Evolutionary conservation across 345 rosid species (phyloP).

Genomic region (Heritiera fomes): DNA sequence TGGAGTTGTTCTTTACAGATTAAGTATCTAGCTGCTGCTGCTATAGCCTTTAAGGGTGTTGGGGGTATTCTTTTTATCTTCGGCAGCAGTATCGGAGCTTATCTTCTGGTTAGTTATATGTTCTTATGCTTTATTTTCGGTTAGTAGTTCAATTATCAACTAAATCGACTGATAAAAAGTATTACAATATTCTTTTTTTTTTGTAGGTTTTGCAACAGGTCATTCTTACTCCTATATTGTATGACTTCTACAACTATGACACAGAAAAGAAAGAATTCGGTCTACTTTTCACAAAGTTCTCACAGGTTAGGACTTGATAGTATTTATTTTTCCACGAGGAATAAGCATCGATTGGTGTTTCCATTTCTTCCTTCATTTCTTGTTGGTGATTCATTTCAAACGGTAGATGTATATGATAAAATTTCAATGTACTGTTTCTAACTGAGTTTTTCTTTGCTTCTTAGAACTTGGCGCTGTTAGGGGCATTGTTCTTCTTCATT

Average conservation of each 20-base stretch:
- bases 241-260: slow-evolving; percentile 77
- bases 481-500: slow-evolving; percentile 67
- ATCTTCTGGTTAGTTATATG: slow-evolving; percentile 57
- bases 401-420: background rate
- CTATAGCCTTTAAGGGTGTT: slow-evolving; percentile 59
- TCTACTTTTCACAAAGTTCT: slow-evolving; percentile 52
- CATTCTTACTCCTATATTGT: slow-evolving; percentile 48
- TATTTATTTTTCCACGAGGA: background rate
- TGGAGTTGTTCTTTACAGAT: slow-evolving; percentile 32
- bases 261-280: slow-evolving; percentile 52
- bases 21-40: slow-evolving; percentile 49
- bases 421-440: background rate
- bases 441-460: background rate
- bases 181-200: slow-evolving; percentile 5
- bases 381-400: background rate
- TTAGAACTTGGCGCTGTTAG: slow-evolving; percentile 72
- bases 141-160: background rate
- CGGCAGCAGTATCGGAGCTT: slow-evolving; percentile 70
- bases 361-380: no score
- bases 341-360: background rate
- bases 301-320: slow-evolving; percentile 45
- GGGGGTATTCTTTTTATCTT: slow-evolving; percentile 69
- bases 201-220: slow-evolving; percentile 67
- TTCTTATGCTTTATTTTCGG: background rate
- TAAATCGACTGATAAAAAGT: background rate